Conservation (phyloP, 2,329 filamentous ascomycete species). For the Aspergillus flavus region DNA sequence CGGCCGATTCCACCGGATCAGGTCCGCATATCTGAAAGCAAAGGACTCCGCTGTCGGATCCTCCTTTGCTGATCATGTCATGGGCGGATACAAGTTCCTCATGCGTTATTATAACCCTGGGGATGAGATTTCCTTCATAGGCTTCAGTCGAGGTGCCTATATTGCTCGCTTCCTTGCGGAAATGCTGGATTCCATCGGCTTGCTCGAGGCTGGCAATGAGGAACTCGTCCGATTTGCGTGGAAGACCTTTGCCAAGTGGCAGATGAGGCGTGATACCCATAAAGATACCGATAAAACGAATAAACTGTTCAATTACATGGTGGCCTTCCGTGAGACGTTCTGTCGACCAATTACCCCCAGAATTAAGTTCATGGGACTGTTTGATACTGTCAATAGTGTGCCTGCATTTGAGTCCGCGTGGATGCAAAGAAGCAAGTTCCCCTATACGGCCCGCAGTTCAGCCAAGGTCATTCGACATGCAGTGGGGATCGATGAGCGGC, state of each 20-base stretch:
- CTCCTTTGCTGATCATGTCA: slow-evolving; percentile 80
- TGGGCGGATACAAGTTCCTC: slow-evolving; percentile 78
- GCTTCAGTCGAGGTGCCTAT: slow-evolving; percentile 73
- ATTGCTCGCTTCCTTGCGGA: slow-evolving; percentile 76
- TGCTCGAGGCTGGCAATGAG: slow-evolving; percentile 80
- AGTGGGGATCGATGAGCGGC: slow-evolving; percentile 60
- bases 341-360: slow-evolving; percentile 67
- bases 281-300: slow-evolving; percentile 31
- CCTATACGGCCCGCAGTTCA: slow-evolving; percentile 57
- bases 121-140: slow-evolving; percentile 69
- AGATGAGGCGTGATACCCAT: slow-evolving; percentile 31
- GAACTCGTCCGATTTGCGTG: slow-evolving; percentile 84
- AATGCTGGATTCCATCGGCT: slow-evolving; percentile 81
- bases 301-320: slow-evolving; percentile 73
- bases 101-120: slow-evolving; percentile 70
- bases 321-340: slow-evolving; percentile 78
- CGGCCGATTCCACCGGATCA: slow-evolving; percentile 53
- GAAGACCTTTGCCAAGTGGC: slow-evolving; percentile 56
- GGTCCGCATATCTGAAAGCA: slow-evolving; percentile 48
- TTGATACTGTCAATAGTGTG: slow-evolving; percentile 80
- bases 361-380: slow-evolving; percentile 75
- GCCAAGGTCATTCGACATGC: slow-evolving; percentile 60
- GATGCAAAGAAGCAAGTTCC: slow-evolving; percentile 79
- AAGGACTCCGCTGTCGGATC: slow-evolving; percentile 75
- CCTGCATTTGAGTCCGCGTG: slow-evolving; percentile 70